Evolutionary conservation across 2,329 filamentous ascomycete genomes (phyloP), one percentile per base, ranked within the genome.

Genomic region (Aspergillus hiratsukae): DNA sequence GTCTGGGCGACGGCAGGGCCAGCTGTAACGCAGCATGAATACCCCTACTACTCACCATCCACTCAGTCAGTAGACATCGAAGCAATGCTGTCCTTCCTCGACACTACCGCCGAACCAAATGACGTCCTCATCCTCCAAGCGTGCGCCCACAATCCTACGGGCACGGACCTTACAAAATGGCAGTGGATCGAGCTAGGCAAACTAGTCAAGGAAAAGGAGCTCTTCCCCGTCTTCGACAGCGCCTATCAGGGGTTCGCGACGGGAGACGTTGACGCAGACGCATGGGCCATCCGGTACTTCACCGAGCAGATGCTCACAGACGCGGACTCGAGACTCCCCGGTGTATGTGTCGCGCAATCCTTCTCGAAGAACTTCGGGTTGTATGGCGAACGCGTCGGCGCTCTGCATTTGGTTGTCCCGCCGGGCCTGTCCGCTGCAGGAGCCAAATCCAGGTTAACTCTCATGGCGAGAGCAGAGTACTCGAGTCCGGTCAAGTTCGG

Each of bases 81-180:
- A 7, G 63, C 63, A 75, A 75, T 88, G 72, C 92, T 91, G 60
- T 87, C 87, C 71, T 89, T 87, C 27, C 84, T 97, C 51, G 89
- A 95, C 75, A 90, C 92, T 65, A 84, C 87, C 49, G 90, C 90
- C 5, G 84, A 88, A 2, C 83, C 89, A 46, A 84, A 85, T 63
- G 91, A 89, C 72, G 84, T 96, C 71, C 85, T 97, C 68, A 82
- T 96, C 37, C 83, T 96, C 92, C 93, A 96, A 75, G 89, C 90
- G 56, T 97, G 92, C 72, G 92, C 92, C 17, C 91, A 96, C 79
- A 97, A 96, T 78, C 92, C 92, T n/a, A 97, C 92, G 0, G 91
- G 92, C 52, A 88, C 95, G 58, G 92, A 96, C 75, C 89, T 89
- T 6, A 92, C 90, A 19, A 78, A 85, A 60, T 87, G 89, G 48